Evolutionary conservation across 176 grass and related monocot species (phyloP).

Genomic region (Musa beccarii): DNA sequence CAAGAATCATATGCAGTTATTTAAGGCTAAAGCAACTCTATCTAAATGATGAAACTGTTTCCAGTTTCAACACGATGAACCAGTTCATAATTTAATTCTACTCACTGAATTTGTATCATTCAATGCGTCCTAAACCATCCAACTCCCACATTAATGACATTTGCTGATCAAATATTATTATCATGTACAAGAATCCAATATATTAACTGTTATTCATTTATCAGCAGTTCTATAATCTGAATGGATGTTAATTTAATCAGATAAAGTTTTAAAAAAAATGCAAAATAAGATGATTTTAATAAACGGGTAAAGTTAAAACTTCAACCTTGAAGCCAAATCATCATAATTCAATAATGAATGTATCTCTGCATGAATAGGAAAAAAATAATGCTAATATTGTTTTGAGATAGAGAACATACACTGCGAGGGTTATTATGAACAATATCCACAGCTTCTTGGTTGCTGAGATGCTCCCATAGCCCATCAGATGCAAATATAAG

Average conservation of each 20-base stretch:
- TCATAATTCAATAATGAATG: too few relatives aligned
- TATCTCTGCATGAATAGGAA: too few relatives aligned
- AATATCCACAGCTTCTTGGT: slow-evolving; percentile 30
- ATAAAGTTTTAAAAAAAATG: neutral
- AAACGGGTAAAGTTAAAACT: neutral
- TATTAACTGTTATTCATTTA: neutral
- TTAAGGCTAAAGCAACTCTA: too few relatives aligned
- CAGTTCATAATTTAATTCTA: too few relatives aligned
- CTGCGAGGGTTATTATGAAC: slow-evolving; percentile 21
- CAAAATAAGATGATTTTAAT: neutral
- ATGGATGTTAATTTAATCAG: neutral
- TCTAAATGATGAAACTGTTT: too few relatives aligned
- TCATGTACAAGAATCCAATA: neutral
- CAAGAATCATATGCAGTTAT: too few relatives aligned
- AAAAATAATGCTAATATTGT: neutral
- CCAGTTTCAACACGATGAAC: too few relatives aligned
- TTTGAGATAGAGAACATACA: slow-evolving; percentile 1
- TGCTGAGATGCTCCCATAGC: slow-evolving; percentile 30
- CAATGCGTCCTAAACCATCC: too few relatives aligned
- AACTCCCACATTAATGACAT: too few relatives aligned
- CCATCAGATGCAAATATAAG: slow-evolving; percentile 31
- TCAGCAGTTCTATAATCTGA: neutral
- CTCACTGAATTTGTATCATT: too few relatives aligned
- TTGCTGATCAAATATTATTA: neutral
- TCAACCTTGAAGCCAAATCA: too few relatives aligned